Conservation (phyloP, 2,329 filamentous ascomycete genomes). For the Fusarium tjaetaba region DNA sequence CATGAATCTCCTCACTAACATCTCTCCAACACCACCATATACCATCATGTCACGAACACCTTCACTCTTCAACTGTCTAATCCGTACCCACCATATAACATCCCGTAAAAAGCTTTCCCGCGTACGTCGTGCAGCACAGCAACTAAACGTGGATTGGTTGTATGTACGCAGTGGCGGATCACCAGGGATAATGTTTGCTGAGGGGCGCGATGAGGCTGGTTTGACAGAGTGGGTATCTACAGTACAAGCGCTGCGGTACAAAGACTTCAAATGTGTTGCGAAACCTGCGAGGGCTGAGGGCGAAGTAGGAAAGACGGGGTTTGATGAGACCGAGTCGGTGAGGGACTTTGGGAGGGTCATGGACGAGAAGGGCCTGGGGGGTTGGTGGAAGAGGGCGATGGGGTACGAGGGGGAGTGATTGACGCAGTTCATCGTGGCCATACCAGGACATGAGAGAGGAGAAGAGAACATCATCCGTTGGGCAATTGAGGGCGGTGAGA, state of each 20-base stretch:
- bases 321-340: conserved; percentile 70
- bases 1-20: background rate
- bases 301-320: conserved; percentile 37
- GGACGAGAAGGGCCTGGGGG: conserved; percentile 65
- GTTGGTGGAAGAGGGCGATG: conserved; percentile 77
- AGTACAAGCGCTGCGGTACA: conserved; percentile 74
- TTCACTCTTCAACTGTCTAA: conserved; percentile 56
- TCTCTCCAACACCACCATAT: background rate
- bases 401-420: conserved; percentile 53
- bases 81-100: conserved; percentile 84
- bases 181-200: conserved; percentile 83
- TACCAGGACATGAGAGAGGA: background rate
- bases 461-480: background rate
- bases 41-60: conserved; percentile 32
- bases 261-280: conserved; percentile 74
- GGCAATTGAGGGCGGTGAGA: background rate
- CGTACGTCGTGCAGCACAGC: conserved; percentile 70
- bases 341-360: conserved; percentile 72
- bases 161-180: conserved; percentile 73
- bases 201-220: conserved; percentile 62
- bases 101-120: conserved; percentile 75
- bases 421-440: background rate
- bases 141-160: conserved; percentile 66
- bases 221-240: conserved; percentile 71
- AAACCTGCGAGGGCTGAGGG: conserved; percentile 39